Evolutionary conservation across 352 stramenopile species (phyloP).

Genomic region (Saprolegnia parasitica): DNA sequence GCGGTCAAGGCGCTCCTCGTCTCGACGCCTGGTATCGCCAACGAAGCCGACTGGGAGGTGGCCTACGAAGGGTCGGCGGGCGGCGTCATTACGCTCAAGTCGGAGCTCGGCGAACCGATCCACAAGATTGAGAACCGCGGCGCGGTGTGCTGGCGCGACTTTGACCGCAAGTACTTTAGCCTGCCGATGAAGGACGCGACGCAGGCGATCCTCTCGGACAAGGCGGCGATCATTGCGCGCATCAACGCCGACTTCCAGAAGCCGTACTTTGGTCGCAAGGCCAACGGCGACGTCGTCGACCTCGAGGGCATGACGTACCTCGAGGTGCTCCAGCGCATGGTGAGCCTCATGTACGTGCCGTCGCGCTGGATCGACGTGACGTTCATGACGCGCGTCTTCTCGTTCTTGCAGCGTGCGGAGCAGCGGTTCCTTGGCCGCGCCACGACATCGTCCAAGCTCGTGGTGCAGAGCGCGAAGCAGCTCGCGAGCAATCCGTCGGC

Average conservation of each 20-base stretch:
- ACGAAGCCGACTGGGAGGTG: constrained; percentile 72
- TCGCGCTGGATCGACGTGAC: constrained; percentile 72
- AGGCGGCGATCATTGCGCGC: constrained; percentile 66
- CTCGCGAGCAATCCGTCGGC: constrained; percentile 38
- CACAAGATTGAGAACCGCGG: constrained; percentile 82
- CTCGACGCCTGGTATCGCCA: constrained; percentile 61
- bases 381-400: constrained; percentile 60
- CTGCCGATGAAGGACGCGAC: constrained; percentile 67
- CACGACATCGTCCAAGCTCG: constrained; percentile 40
- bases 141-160: constrained; percentile 70
- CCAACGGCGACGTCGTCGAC: constrained; percentile 47
- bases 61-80: constrained; percentile 65
- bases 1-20: constrained; percentile 85
- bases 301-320: constrained; percentile 84
- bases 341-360: constrained; percentile 73
- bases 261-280: constrained; percentile 78
- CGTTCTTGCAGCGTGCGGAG: constrained; percentile 65
- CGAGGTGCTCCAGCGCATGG: constrained; percentile 66
- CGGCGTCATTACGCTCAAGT: constrained; percentile 76
- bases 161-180: constrained; percentile 83
- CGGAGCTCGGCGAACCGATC: constrained; percentile 80
- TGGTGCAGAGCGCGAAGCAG: constrained; percentile 33
- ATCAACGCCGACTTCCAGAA: constrained; percentile 88
- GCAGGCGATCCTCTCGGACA: constrained; percentile 59
- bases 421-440: constrained; percentile 54